Conservation (phyloP, 2,329 filamentous ascomycete species). For the Talaromyces sp. region DNA sequence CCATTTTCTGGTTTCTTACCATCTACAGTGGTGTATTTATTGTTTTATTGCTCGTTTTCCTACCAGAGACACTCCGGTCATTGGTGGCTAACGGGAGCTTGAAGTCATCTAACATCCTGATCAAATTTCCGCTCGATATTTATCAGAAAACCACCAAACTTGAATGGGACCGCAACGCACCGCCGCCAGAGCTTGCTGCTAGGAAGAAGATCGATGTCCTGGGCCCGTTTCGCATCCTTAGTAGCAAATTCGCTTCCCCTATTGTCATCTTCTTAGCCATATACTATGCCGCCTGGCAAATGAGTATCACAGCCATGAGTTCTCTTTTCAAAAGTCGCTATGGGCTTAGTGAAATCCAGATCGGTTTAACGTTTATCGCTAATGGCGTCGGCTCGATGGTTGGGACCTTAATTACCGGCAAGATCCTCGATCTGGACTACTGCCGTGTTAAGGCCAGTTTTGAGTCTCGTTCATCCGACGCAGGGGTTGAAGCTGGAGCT, state of each 20-base stretch:
- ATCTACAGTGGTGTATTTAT: conserved; percentile 32
- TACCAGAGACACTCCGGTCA: conserved; percentile 37
- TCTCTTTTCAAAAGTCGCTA: conserved; percentile 43
- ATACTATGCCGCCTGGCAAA: conserved; percentile 51
- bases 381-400: conserved; percentile 52
- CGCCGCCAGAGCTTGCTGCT: conserved; percentile 8
- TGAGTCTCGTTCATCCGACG: conserved; percentile 12
- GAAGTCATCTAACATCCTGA: conserved; percentile 7
- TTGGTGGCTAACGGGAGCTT: conserved; percentile 29
- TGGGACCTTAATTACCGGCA: conserved; percentile 48
- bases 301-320: conserved; percentile 51
- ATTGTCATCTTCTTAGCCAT: conserved; percentile 45
- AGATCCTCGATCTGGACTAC: conserved; percentile 49
- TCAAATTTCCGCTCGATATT: conserved; percentile 15
- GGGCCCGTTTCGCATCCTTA: conserved; percentile 44
- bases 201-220: conserved; percentile 39
- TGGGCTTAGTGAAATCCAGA: conserved; percentile 38
- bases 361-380: conserved; percentile 49
- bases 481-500: neutral
- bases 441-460: conserved; percentile 32
- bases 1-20: conserved; percentile 41
- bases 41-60: conserved; percentile 22
- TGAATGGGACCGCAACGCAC: neutral
- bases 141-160: conserved; percentile 14
- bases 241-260: conserved; percentile 38